Percentiles rank a stretch among this genome's conserved stretches.
Conservation (phyloP, 2,329 filamentous ascomycete species). For the Xylariaceae sp. region DNA sequence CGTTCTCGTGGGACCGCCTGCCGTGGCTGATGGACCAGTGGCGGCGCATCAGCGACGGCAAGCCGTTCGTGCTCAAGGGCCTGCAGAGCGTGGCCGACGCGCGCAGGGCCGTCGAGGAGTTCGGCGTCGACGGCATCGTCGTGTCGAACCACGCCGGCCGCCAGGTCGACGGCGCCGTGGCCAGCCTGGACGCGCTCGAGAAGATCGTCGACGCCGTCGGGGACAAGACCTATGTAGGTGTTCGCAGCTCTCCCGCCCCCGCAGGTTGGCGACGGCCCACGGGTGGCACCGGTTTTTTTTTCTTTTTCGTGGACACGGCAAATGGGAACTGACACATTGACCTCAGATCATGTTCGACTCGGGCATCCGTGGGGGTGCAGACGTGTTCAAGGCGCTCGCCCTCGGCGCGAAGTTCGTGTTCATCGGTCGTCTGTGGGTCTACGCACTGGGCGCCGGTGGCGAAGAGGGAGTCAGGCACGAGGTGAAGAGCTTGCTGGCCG, state of each 20-base stretch:
- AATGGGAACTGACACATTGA: constrained; percentile 18
- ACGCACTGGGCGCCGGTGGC: constrained; percentile 51
- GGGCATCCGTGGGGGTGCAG: constrained; percentile 47
- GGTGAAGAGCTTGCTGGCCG: constrained; percentile 52
- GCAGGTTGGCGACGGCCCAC: too few species aligned
- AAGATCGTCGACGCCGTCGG: constrained; percentile 41
- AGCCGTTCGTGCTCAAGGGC: constrained; percentile 54
- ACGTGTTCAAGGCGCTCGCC: constrained; percentile 54
- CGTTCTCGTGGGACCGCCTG: constrained; percentile 56
- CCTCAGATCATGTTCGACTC: constrained; percentile 53
- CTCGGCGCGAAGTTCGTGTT: constrained; percentile 57
- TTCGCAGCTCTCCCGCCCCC: too few species aligned
- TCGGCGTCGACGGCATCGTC: constrained; percentile 52
- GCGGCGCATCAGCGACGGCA: constrained; percentile 49
- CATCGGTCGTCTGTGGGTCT: constrained; percentile 53
- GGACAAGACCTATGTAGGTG: constrained; percentile 22
- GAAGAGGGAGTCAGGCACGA: constrained; percentile 55
- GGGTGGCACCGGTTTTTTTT: too few species aligned
- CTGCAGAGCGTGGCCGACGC: constrained; percentile 56
- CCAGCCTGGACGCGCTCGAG: constrained; percentile 52
- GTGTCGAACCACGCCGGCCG: constrained; percentile 52
- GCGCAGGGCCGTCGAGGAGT: constrained; percentile 43
- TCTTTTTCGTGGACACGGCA: too few species aligned
- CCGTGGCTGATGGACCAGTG: constrained; percentile 53
- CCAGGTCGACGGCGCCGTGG: constrained; percentile 54